phyloP scores from a whole-genome alignment of 2,329 filamentous ascomycete genomes.

The Hypoxylon sp. region DNA sequence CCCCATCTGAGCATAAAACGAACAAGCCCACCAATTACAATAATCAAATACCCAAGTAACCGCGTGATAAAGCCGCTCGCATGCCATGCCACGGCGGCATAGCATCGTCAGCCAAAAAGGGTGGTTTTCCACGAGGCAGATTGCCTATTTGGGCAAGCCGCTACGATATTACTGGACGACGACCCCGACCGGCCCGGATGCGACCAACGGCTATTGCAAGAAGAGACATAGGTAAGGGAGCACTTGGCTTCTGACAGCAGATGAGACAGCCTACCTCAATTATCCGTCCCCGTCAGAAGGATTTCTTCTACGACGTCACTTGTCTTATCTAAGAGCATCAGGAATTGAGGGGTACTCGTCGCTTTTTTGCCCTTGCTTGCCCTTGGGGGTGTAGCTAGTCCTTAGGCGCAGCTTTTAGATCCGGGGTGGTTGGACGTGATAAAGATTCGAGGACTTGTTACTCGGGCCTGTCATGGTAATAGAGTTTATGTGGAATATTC shows the following conservation, averaged over 20 bases:
- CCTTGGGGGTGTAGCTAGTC: neutral
- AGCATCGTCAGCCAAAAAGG: neutral
- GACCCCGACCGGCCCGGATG: slow-evolving; percentile 10
- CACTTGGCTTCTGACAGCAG: neutral
- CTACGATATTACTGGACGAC: slow-evolving; percentile 18
- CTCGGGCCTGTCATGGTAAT: neutral
- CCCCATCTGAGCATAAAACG: too few relatives aligned
- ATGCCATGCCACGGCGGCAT: too few relatives aligned
- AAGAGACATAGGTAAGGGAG: neutral
- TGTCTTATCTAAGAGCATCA: neutral
- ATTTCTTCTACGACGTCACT: neutral
- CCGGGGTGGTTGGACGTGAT: neutral
- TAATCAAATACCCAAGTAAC: too few relatives aligned
- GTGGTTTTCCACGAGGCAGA: slow-evolving; percentile 2
- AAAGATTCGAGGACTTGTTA: neutral
- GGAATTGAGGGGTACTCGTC: neutral
- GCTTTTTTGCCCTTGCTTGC: neutral
- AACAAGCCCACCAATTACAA: too few relatives aligned
- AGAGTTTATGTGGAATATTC: neutral
- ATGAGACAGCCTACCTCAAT: slow-evolving; percentile 3
- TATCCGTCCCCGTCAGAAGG: neutral
- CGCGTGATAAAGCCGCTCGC: too few relatives aligned
- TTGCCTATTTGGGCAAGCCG: slow-evolving; percentile 8
- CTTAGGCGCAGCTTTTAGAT: neutral
- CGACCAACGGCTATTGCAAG: slow-evolving; percentile 7